phyloP scores from a whole-genome alignment of 139 green algal genomes.

The Chara braunii region DNA sequence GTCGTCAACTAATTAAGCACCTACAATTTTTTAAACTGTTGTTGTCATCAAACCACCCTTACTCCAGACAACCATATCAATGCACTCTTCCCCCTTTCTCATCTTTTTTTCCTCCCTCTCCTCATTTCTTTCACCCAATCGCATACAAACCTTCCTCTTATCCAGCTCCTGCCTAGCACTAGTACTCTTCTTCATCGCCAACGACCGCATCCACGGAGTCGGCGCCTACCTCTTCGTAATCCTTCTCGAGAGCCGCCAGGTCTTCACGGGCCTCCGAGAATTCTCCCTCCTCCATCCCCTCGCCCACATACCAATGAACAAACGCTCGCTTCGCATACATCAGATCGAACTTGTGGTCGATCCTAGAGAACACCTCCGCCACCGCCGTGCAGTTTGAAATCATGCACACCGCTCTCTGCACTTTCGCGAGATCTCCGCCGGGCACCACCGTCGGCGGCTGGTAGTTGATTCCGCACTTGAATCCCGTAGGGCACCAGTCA shows the following conservation, averaged over 20 bases:
- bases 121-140: no score
- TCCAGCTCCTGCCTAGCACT: no score
- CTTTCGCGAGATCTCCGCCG: slow-evolving; percentile 95
- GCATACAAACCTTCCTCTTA: no score
- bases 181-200: slow-evolving; percentile 78
- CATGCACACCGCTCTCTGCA: slow-evolving; percentile 99
- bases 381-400: slow-evolving; percentile 99
- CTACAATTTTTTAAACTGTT: no score
- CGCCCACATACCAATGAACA: slow-evolving; percentile 98
- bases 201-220: slow-evolving; percentile 70
- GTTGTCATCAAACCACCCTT: no score
- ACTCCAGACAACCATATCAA: no score
- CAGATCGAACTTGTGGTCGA: slow-evolving; percentile 99
- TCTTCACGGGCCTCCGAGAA: slow-evolving; percentile 85
- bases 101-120: no score
- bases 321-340: slow-evolving; percentile 99
- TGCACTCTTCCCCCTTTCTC: no score
- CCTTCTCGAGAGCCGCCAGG: slow-evolving; percentile 95
- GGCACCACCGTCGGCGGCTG: slow-evolving; percentile 96
- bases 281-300: slow-evolving; percentile 93
- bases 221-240: slow-evolving; percentile 94
- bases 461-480: slow-evolving; percentile 99
- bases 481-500: slow-evolving; percentile 96
- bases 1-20: no score
- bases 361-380: slow-evolving; percentile 83